These are phyloP conservation scores for Penstemon barbatus DNA, from an alignment of 257 asterid genomes.

Conservation along the genomic window DNA sequence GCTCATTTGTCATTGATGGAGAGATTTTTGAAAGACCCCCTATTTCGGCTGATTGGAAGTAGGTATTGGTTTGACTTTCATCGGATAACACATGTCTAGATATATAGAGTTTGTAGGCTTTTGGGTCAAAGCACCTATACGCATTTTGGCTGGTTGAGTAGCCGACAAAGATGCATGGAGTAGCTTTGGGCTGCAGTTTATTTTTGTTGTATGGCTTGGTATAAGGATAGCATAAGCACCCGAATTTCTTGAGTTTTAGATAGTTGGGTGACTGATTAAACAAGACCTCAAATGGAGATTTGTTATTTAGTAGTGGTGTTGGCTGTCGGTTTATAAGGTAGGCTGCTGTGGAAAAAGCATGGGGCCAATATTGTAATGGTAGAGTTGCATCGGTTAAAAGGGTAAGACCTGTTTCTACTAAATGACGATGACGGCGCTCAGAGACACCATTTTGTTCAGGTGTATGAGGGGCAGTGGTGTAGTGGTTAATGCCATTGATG, in stretches of 20 bases:
- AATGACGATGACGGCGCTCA: neutral
- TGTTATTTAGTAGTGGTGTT: neutral
- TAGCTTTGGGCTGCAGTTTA: neutral
- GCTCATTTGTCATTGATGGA: neutral
- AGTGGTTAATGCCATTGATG: neutral
- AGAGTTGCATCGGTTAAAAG: neutral
- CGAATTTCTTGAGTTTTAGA: neutral
- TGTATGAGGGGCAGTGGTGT: neutral
- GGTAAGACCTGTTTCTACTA: neutral
- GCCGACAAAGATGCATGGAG: neutral
- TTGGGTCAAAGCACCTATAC: neutral
- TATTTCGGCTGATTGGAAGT: neutral
- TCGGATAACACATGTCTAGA: slow-evolving; percentile 10
- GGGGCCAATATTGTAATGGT: neutral
- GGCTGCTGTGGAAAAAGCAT: neutral
- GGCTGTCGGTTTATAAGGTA: neutral
- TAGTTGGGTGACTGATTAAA: neutral
- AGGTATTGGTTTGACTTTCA: neutral
- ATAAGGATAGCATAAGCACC: slow-evolving; percentile 19
- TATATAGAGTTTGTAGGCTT: neutral
- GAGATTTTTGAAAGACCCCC: neutral
- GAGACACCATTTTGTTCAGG: neutral
- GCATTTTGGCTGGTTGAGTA: slow-evolving; percentile 6
- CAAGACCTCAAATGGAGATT: neutral
- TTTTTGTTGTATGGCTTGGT: neutral